Base-by-base conservation (phyloP, 2,329 filamentous ascomycete genomes). In the Dactylonectria estremocensis region DNA sequence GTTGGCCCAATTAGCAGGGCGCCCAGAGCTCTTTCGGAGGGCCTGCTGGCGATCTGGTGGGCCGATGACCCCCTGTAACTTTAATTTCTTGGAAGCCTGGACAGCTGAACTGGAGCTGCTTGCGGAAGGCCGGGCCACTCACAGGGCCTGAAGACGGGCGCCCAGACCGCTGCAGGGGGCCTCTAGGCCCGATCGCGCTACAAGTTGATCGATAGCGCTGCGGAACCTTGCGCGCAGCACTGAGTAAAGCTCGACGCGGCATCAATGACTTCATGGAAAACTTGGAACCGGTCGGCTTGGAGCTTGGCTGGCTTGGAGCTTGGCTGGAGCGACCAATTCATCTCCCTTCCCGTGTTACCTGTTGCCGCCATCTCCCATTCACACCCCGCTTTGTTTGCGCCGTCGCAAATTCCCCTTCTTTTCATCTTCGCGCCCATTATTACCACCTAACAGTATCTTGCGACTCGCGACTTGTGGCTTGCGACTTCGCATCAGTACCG, bases 231-330 rank as follows among this genome's bases (percentile, higher is more conserved):
- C 49, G 40, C 40, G n/a, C 10, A 14, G 40, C 14, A 6, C 24
- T 4, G 4, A 28, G 24, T 7, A 28, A 28, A 8, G 40, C 16
- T 8, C 31, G 28, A 14, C 49, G 49, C 16, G 24, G 48, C 37
- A 9, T 43, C 62, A 35, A 66, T 66, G 64, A 66, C 64, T 59
- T 66, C 64, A 66, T 62, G 33, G 20, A 37, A 24, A 49, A 40
- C 18, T 16, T 43, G 37, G 37, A 16, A 43, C 37, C 8, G 35
- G 35, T 10, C 35, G 35, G 35, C 35, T 37, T 37, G 24, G 24
- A 28, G 24, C 24, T 28, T 28, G 24, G 24, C 20, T 35, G 22
- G 50, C 22, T n/a, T 11, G 40, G 40, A 43, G n/a, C 40, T 8
- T 14, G 35, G 13, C 6, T 40, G 35, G 35, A 40, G 14, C 35